phyloP scores from a whole-genome alignment of 441 rosid species.

The Sinapis alba region DNA sequence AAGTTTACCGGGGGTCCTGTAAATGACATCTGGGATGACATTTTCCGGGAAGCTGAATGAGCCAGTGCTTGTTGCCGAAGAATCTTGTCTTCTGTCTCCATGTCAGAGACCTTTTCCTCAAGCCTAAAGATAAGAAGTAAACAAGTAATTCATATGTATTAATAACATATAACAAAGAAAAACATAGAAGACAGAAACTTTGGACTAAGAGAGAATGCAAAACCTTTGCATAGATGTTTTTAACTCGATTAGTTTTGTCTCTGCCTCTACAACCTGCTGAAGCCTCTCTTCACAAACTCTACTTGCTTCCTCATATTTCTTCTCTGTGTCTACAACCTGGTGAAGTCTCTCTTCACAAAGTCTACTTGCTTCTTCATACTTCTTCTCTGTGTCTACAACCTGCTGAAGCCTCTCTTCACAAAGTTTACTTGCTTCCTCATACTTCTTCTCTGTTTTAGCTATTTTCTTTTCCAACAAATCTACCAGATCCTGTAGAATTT shows the following conservation, averaged over 20 bases:
- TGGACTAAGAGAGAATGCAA: constrained; percentile 7
- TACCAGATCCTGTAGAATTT: constrained; percentile 61
- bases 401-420: constrained; percentile 85
- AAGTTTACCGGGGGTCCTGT: constrained; percentile 53
- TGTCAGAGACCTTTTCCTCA: constrained; percentile 80
- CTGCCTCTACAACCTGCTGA: constrained; percentile 82
- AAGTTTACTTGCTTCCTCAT: constrained; percentile 71
- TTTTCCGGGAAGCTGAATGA: constrained; percentile 48
- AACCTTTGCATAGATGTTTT: constrained; percentile 93
- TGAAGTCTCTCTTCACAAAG: background rate
- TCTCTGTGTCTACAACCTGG: constrained; percentile 46
- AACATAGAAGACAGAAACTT: constrained; percentile 9
- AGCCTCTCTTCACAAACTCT: constrained; percentile 80
- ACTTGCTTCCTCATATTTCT: constrained; percentile 73
- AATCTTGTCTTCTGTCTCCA: constrained; percentile 73
- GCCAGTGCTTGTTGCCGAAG: constrained; percentile 61
- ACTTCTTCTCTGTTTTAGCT: constrained; percentile 78
- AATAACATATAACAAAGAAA: constrained; percentile 16
- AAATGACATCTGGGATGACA: constrained; percentile 51
- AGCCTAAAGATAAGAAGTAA: constrained; percentile 50
- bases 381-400: constrained; percentile 54
- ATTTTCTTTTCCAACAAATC: constrained; percentile 76
- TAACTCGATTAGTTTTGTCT: constrained; percentile 79
- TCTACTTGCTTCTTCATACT: background rate
- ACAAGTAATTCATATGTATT: background rate